Percentiles rank a stretch among this genome's conserved stretches.
Evolutionary conservation across 2,329 filamentous ascomycete species (phyloP).

Genomic region (Fusarium praegraminearum): DNA sequence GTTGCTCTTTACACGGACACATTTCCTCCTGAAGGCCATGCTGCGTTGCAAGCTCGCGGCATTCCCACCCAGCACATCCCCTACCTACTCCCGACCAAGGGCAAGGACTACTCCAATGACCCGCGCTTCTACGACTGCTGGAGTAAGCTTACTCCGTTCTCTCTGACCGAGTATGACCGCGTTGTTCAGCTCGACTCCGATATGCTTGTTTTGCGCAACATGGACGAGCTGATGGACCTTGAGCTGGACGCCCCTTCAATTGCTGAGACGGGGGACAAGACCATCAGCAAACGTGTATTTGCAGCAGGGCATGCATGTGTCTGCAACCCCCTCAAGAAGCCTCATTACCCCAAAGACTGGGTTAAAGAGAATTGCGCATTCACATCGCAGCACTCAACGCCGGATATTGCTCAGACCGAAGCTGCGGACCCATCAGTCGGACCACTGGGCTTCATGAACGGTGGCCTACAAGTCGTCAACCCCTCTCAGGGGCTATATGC

Average conservation of each 20-base stretch:
- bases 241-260: conserved; percentile 68
- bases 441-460: conserved; percentile 62
- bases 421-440: conserved; percentile 60
- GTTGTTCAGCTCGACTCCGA: conserved; percentile 89
- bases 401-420: conserved; percentile 60
- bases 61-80: conserved; percentile 78
- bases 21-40: conserved; percentile 76
- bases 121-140: conserved; percentile 91
- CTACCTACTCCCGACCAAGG: conserved; percentile 76
- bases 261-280: conserved; percentile 34
- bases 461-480: conserved; percentile 68
- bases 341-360: conserved; percentile 83
- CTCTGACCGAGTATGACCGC: conserved; percentile 79
- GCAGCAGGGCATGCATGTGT: conserved; percentile 87
- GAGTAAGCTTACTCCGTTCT: conserved; percentile 86
- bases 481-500: conserved; percentile 62
- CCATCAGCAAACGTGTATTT: conserved; percentile 72
- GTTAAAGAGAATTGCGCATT: conserved; percentile 68
- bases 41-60: conserved; percentile 74
- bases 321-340: conserved; percentile 83
- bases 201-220: conserved; percentile 85
- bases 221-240: conserved; percentile 93
- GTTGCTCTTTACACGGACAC: conserved; percentile 85
- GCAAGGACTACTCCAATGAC: conserved; percentile 78
- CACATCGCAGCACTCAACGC: conserved; percentile 63